Percentiles rank a stretch among this genome's conserved stretches.
phyloP scores from a whole-genome alignment of 768 basidiomycete genomes.

The Sarcomyxa edulis region DNA sequence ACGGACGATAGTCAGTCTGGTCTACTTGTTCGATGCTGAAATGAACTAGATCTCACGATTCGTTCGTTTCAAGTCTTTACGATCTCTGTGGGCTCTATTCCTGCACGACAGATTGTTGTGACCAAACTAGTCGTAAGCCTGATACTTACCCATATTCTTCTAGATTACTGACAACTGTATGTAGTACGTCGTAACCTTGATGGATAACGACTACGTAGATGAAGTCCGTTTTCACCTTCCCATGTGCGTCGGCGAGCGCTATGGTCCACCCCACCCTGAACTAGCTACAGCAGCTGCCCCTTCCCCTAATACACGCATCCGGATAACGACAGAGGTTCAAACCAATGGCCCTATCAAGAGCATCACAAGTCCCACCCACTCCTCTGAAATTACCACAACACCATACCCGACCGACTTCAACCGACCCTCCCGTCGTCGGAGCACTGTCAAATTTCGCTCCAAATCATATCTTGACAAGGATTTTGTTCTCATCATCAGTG shows the following conservation, averaged over 20 bases:
- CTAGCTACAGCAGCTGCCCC: conserved; percentile 25
- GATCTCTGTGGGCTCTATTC: conserved; percentile 52
- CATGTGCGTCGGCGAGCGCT: conserved; percentile 43
- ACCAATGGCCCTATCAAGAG: conserved; percentile 37
- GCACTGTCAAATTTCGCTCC: conserved; percentile 34
- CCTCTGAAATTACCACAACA: conserved; percentile 20
- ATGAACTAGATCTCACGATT: not conserved
- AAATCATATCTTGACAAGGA: conserved; percentile 37
- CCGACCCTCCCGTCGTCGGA: conserved; percentile 32
- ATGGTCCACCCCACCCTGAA: conserved; percentile 38
- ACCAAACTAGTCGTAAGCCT: conserved; percentile 36
- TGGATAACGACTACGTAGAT: conserved; percentile 42
- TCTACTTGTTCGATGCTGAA: no score
- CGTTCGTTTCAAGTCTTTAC: conserved; percentile 48
- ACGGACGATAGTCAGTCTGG: conserved; percentile 43
- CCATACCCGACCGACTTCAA: conserved; percentile 28
- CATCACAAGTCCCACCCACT: conserved; percentile 41
- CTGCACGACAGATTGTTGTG: conserved; percentile 31
- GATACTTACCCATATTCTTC: not conserved
- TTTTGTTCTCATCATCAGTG: conserved; percentile 45
- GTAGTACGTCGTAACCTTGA: conserved; percentile 49
- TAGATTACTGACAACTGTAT: not conserved
- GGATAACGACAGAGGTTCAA: conserved; percentile 41
- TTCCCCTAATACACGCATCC: conserved; percentile 26
- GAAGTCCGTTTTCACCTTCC: conserved; percentile 53